Percentiles rank a stretch among this genome's conserved stretches.
phyloP scores from a whole-genome alignment of 1,139 yeast species.

The Blastobotrys proliferans region DNA sequence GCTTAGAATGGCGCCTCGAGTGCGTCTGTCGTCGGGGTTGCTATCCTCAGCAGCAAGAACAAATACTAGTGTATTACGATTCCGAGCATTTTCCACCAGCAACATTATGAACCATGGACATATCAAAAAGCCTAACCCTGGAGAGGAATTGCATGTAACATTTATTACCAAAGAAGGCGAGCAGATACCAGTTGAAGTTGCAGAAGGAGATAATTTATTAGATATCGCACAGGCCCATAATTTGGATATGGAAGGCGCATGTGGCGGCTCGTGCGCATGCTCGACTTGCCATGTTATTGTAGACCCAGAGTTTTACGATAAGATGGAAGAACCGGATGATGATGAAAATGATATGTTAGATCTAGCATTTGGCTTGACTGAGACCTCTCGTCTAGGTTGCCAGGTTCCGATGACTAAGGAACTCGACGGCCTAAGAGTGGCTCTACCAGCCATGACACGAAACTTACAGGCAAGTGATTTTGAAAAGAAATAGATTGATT shows the following conservation, averaged over 20 bases:
- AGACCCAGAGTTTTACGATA: slow-evolving; percentile 90
- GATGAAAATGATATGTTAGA: slow-evolving; percentile 99
- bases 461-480: slow-evolving; percentile 81
- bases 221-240: slow-evolving; percentile 95
- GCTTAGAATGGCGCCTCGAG: not conserved
- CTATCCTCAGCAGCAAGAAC: no score
- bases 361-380: slow-evolving; percentile 93
- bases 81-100: slow-evolving; percentile 8
- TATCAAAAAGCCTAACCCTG: slow-evolving; percentile 82
- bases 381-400: slow-evolving; percentile 88
- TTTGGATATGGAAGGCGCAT: slow-evolving; percentile 96
- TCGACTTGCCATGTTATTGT: slow-evolving; percentile 96
- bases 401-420: slow-evolving; percentile 87
- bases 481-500: slow-evolving; percentile 29
- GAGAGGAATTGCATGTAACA: slow-evolving; percentile 87
- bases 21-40: not conserved
- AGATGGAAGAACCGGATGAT: slow-evolving; percentile 90
- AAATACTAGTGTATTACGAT: no score
- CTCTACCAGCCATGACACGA: slow-evolving; percentile 95
- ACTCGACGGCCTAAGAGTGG: slow-evolving; percentile 90
- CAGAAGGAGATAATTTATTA: slow-evolving; percentile 85
- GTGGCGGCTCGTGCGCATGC: slow-evolving; percentile 99
- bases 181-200: slow-evolving; percentile 76
- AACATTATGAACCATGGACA: slow-evolving; percentile 61
- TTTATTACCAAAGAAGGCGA: slow-evolving; percentile 90